Base-by-base conservation (phyloP, 1,139 yeast genomes). In the Magnusiomyces starmeri region DNA sequence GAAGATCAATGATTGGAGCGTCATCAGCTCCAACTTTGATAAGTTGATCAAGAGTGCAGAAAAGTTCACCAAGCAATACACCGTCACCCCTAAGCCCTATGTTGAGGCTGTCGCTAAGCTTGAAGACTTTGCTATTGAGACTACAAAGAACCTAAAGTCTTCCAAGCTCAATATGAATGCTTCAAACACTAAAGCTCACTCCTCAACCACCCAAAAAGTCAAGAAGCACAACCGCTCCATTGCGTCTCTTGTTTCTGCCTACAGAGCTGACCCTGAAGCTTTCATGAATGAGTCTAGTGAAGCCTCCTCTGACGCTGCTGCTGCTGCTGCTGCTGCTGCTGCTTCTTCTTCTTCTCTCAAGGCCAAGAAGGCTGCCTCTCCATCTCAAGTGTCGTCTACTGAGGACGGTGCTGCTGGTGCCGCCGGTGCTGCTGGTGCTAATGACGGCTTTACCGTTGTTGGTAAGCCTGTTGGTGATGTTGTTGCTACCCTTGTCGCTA, bases 201-300 rank as follows among this genome's bases (percentile, higher is more conserved):
- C 89, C 70, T 83, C 92, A 49, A 76, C 85, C 54, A 87, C 81
- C 73, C 97, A 92, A 74, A 85, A 96, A 70, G 83, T 88, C 57
- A 87, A 81, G 74, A 90, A 87, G 73, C 81, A 82, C 62, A 73
- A 76, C 59, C 85, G 85, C 68, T 95, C 86, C 60, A 78, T 72
- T 68, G 83, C 76, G 61, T 65, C 68, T 4, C 77, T 79, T 61
- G 70, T 85, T 57, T 83, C 77, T 48, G 72, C 77, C 58, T 89
- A 75, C 73, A 77, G 79, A 61, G 77, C 77, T 52, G 77, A 81
- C 62, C 95, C 97, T 50, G 95, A 83, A 51, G 74, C 74, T 26
- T 89, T 85, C 62, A 10, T 46, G 26, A 40, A 21, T 25, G 39
- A 34, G 18, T 4, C 10, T n/a, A 20, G n/a, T 34, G 87, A 82